phyloP scores from a whole-genome alignment of 2,329 filamentous ascomycete species.

The Colletotrichum incanum region DNA sequence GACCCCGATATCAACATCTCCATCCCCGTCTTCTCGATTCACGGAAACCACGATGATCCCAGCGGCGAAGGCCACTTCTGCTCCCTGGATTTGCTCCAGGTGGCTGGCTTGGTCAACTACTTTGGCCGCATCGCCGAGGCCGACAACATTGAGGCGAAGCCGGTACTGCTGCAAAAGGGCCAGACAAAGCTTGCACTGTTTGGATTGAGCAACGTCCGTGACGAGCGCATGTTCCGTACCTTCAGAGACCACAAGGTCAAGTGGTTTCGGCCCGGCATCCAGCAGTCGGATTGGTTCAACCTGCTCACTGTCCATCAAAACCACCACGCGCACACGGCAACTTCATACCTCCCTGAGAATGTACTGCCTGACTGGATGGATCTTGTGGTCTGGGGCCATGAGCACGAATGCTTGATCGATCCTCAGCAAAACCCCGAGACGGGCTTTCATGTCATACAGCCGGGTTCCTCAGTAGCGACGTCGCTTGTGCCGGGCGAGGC shows the following conservation, averaged over 20 bases:
- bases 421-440: constrained; percentile 88
- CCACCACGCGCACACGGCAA: constrained; percentile 91
- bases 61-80: constrained; percentile 96
- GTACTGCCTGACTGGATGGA: constrained; percentile 94
- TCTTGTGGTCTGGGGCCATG: constrained; percentile 95
- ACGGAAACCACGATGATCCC: constrained; percentile 98
- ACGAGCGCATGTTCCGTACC: constrained; percentile 94
- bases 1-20: constrained; percentile 97
- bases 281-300: constrained; percentile 95
- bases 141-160: constrained; percentile 94
- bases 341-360: constrained; percentile 93
- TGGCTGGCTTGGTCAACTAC: constrained; percentile 94
- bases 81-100: constrained; percentile 90
- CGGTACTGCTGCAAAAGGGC: constrained; percentile 93
- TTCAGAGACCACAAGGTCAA: constrained; percentile 95
- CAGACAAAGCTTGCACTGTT: constrained; percentile 93
- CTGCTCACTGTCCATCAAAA: constrained; percentile 96
- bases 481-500: constrained; percentile 93
- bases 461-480: constrained; percentile 95
- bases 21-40: constrained; percentile 98
- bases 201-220: constrained; percentile 94
- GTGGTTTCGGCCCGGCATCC: constrained; percentile 87
- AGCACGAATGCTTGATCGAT: constrained; percentile 95
- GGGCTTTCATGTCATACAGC: constrained; percentile 96
- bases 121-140: constrained; percentile 93